phyloP scores from a whole-genome alignment of 2,329 filamentous ascomycete species.

The Claviceps quebecensis region DNA sequence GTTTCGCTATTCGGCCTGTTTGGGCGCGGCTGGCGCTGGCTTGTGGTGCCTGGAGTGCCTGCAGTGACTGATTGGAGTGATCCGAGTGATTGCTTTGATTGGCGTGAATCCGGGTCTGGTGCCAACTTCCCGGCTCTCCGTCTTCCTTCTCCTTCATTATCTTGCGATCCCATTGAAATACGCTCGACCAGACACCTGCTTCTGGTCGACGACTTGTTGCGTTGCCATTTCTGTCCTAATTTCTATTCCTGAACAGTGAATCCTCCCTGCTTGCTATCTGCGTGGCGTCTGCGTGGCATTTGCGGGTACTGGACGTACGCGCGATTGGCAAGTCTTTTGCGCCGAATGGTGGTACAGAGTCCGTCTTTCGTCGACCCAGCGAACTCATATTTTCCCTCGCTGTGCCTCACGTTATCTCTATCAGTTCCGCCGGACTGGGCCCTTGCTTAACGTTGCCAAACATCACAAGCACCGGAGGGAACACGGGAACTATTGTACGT shows the following conservation, averaged over 20 bases:
- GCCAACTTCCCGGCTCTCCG: slow-evolving; percentile 1
- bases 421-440: background rate
- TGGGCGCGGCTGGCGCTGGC: background rate
- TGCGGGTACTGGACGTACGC: background rate
- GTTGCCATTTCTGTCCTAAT: background rate
- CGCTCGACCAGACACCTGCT: background rate
- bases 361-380: background rate
- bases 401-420: background rate
- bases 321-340: background rate
- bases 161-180: background rate
- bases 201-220: background rate
- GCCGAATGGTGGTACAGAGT: background rate
- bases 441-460: too few relatives aligned
- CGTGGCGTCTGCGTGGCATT: background rate
- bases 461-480: too few relatives aligned
- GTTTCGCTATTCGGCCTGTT: too few relatives aligned
- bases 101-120: background rate
- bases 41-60: background rate
- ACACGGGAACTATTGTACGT: background rate
- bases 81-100: background rate
- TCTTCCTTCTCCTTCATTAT: slow-evolving; percentile 1
- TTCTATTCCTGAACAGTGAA: background rate
- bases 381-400: background rate
- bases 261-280: background rate
- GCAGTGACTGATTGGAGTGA: background rate